Evolutionary conservation across 2,329 filamentous ascomycete species (phyloP), one percentile per base, ranked within the genome.

Genomic region (Aspergillus fischeri): DNA sequence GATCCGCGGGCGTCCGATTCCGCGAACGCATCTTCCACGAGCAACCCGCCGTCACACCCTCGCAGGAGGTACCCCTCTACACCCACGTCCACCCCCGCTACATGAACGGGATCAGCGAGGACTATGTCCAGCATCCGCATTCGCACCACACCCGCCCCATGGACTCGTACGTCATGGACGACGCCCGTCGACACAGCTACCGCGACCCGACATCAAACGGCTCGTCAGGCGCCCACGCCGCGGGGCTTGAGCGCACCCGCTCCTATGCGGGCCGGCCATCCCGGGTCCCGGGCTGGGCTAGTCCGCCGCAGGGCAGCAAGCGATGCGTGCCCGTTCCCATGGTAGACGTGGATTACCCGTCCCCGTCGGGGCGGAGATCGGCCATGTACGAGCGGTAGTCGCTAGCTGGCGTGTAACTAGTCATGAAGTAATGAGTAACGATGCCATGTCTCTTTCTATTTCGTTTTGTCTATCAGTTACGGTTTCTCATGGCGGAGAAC

Each of bases 171-270:
- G 44, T 60, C 5, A 60, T 60, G 28, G 66, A 70, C 3, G 67
- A 72, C 9, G 44, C 28, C n/a, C 64, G 69, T 35, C 56, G 65
- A 47, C 60, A 62, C 4, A 70, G 63, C 49, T 67, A 69, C 49
- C 63, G 65, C 27, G 63, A 59, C 0, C 54, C 60, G 7, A 67
- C 56, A 29, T 35, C 63, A 14, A 60, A 53, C 11, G 57, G 61
- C 7, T 62, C 64, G 45, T 60, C 32, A 7, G 14, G 32, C 32
- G 32, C 32, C 14, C 32, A 38, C 5, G 14, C 32, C 32, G 32
- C 32, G 1, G 62, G 3, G 61, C 59, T 24, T 3, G 65, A 68
- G 11, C 60, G 63, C 21, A 62, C 63, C 2, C 62, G 66, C 24
- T 65, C 67, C 3, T 68, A 59, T 11, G 64, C 60, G 4, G 42